Conservation (phyloP, 306 rosid genomes). For the Boehmeria nivea region DNA sequence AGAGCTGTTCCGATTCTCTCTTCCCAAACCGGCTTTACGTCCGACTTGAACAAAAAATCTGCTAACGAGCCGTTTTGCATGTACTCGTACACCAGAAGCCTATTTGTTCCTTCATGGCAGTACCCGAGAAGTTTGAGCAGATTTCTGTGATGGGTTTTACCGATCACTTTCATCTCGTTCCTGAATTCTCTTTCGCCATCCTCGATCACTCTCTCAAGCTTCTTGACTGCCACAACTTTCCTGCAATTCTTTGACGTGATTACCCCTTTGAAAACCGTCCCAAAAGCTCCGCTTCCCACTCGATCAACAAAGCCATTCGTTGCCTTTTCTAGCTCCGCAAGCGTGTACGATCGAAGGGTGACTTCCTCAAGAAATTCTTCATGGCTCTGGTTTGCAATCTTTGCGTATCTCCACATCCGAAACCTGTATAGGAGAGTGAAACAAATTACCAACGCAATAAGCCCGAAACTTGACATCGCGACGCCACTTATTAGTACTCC, state of each 20-base stretch:
- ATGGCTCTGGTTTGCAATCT: background rate
- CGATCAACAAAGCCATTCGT: constrained; percentile 31
- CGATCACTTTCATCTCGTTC: constrained; percentile 6
- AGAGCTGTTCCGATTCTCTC: constrained; percentile 18
- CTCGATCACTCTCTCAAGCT: background rate
- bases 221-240: constrained; percentile 9
- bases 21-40: constrained; percentile 24
- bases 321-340: constrained; percentile 22
- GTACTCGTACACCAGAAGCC: constrained; percentile 33
- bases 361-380: constrained; percentile 13
- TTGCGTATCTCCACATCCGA: constrained; percentile 6
- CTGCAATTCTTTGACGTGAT: background rate
- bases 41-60: constrained; percentile 18
- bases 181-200: constrained; percentile 10
- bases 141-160: constrained; percentile 10
- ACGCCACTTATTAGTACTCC: constrained; percentile 1
- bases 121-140: constrained; percentile 21
- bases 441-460: constrained; percentile 1
- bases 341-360: constrained; percentile 16
- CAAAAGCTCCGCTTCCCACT: constrained; percentile 30
- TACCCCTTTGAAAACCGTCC: constrained; percentile 32
- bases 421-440: constrained; percentile 1
- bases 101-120: constrained; percentile 27
- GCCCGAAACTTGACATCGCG: constrained; percentile 6
- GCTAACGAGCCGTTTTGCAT: constrained; percentile 35